Conservation (phyloP, 2,329 filamentous ascomycete species). For the Penicillium occitanis region DNA sequence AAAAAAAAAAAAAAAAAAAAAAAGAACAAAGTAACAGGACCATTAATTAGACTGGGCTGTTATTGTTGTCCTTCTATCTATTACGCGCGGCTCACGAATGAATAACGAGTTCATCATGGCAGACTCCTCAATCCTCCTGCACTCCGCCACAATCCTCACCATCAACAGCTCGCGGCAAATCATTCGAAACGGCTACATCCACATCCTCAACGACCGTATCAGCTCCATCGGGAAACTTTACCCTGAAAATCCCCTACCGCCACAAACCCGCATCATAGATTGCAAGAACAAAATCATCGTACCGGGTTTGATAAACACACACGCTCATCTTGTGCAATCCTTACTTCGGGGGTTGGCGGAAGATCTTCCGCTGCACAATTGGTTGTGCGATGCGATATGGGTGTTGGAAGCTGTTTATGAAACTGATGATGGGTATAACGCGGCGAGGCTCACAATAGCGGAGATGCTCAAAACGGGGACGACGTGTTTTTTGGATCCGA, state of each 20-base stretch:
- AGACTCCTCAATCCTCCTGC: constrained; percentile 22
- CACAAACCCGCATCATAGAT: constrained; percentile 26
- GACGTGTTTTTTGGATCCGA: constrained; percentile 40
- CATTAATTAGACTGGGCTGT: background rate
- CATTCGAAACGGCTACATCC: constrained; percentile 23
- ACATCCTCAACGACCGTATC: constrained; percentile 13
- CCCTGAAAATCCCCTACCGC: background rate
- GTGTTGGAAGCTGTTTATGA: constrained; percentile 38
- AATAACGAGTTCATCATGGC: background rate
- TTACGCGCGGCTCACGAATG: no score
- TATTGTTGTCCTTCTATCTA: background rate
- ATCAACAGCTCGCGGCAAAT: constrained; percentile 25
- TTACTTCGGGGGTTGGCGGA: constrained; percentile 35
- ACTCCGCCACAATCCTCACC: constrained; percentile 25
- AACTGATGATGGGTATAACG: constrained; percentile 36
- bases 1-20: no score
- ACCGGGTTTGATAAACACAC: constrained; percentile 39
- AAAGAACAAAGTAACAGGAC: background rate
- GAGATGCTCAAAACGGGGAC: constrained; percentile 43
- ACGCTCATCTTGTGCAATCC: constrained; percentile 39
- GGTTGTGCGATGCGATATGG: constrained; percentile 39
- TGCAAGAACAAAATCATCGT: constrained; percentile 35
- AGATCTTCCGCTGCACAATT: constrained; percentile 29
- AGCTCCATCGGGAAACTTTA: constrained; percentile 2
- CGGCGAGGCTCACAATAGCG: constrained; percentile 34